These are phyloP conservation scores for Paracamarosporium sp. DNA, from an alignment of 2,329 filamentous ascomycete genomes.

Conservation along the genomic window DNA sequence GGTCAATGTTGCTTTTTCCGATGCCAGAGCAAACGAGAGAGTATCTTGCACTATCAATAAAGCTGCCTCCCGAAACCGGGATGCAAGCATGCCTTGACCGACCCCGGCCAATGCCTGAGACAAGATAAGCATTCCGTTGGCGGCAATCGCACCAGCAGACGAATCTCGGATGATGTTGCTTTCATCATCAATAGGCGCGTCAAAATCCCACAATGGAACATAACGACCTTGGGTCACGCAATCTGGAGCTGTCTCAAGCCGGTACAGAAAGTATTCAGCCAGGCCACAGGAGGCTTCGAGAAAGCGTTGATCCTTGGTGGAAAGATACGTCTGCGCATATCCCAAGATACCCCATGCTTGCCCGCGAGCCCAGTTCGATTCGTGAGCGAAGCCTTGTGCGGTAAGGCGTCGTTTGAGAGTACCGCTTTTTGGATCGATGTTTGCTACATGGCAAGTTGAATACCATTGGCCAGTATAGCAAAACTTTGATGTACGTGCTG, in stretches of 20 bases:
- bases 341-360: constrained; percentile 56
- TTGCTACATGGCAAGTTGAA: constrained; percentile 50
- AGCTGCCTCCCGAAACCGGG: constrained; percentile 20
- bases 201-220: constrained; percentile 57
- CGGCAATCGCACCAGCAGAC: constrained; percentile 49
- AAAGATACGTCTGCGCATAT: constrained; percentile 50
- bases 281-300: constrained; percentile 49
- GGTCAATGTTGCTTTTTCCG: constrained; percentile 24
- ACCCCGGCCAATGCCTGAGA: constrained; percentile 27
- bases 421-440: constrained; percentile 49
- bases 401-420: constrained; percentile 48
- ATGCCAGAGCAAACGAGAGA: constrained; percentile 31
- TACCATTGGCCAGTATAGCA: constrained; percentile 25
- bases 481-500: constrained; percentile 6
- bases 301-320: constrained; percentile 49
- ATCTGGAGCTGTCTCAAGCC: constrained; percentile 37
- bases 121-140: constrained; percentile 44
- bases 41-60: constrained; percentile 25
- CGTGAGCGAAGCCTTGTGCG: constrained; percentile 52
- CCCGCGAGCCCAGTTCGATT: constrained; percentile 52
- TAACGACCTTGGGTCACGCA: constrained; percentile 21
- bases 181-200: constrained; percentile 48
- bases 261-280: constrained; percentile 53
- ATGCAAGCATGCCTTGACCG: constrained; percentile 40
- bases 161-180: constrained; percentile 47